Percentiles rank a stretch among this genome's conserved stretches.
Evolutionary conservation across 163 green algal species (phyloP).

Genomic region (Chlorella variabilis): DNA sequence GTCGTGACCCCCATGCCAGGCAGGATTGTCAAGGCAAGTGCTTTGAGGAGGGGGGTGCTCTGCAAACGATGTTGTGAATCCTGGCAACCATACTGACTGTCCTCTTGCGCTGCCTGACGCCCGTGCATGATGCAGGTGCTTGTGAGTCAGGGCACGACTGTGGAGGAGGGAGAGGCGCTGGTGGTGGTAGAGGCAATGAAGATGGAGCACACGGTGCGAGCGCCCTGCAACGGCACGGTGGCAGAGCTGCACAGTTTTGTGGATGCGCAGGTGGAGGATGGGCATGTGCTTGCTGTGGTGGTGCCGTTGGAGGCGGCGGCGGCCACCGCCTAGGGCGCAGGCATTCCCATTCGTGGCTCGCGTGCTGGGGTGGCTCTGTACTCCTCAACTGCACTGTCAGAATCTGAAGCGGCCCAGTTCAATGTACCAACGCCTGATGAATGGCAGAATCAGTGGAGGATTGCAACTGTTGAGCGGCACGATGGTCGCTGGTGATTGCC

Average conservation of each 20-base stretch:
- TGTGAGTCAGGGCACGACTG: constrained; percentile 33
- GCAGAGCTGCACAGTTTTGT: constrained; percentile 44
- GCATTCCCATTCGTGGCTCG: no score
- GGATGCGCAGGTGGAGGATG: constrained; percentile 63
- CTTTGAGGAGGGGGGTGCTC: background rate
- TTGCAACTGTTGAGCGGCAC: no score
- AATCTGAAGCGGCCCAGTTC: no score
- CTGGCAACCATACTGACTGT: background rate
- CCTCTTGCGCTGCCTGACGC: background rate
- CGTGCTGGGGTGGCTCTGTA: no score
- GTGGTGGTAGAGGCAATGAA: constrained; percentile 88
- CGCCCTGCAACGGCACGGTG: constrained; percentile 47
- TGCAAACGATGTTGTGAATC: no score
- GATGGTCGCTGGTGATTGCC: no score
- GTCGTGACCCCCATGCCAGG: constrained; percentile 80
- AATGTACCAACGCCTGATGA: no score
- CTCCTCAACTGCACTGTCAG: no score
- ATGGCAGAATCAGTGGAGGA: no score
- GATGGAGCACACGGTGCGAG: constrained; percentile 79
- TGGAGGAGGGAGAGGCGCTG: constrained; percentile 63
- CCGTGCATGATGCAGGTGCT: constrained; percentile 6
- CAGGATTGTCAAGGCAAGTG: constrained; percentile 65
- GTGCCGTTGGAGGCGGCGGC: background rate
- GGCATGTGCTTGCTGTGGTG: constrained; percentile 63
- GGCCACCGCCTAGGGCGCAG: background rate